A percentile compares a stretch with the other conserved stretches of the same genome.
These are phyloP conservation scores for Alternaria tenuissima DNA, from an alignment of 2,329 filamentous ascomycete species.

Conservation along the genomic window DNA sequence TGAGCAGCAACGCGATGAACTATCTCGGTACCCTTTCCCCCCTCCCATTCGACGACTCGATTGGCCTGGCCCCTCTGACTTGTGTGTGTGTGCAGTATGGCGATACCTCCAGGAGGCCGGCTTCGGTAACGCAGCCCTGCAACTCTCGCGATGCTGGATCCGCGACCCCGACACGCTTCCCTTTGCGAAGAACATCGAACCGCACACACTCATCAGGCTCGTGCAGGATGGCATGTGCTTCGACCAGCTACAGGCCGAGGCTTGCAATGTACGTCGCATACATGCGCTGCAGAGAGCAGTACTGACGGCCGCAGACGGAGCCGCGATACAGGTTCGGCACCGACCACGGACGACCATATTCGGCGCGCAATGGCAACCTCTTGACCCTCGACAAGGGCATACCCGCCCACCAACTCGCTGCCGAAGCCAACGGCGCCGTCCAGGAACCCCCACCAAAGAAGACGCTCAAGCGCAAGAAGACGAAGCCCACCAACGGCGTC, in stretches of 20 bases:
- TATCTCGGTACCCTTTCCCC: constrained; percentile 57
- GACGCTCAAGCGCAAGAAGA: constrained; percentile 46
- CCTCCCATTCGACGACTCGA: constrained; percentile 1
- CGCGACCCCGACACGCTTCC: constrained; percentile 68
- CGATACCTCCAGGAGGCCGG: constrained; percentile 61
- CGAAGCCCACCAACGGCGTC: constrained; percentile 44
- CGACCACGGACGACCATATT: constrained; percentile 52
- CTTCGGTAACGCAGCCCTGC: constrained; percentile 66
- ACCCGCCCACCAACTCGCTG: constrained; percentile 45
- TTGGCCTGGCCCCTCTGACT: constrained; percentile 21
- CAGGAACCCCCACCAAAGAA: constrained; percentile 45
- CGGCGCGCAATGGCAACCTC: constrained; percentile 48
- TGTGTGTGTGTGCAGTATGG: constrained; percentile 58
- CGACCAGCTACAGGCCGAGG: constrained; percentile 54
- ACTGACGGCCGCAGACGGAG: constrained; percentile 39
- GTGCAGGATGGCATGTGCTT: constrained; percentile 69
- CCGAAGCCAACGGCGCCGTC: constrained; percentile 44
- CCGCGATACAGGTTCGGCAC: constrained; percentile 49
- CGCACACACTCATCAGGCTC: constrained; percentile 67
- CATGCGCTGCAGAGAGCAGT: not conserved
- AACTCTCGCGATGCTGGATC: constrained; percentile 69
- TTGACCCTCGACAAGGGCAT: constrained; percentile 48
- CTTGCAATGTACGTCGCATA: constrained; percentile 40
- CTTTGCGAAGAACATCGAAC: constrained; percentile 67
- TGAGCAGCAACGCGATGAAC: constrained; percentile 71